Evolutionary conservation across 768 basidiomycete species (phyloP), one percentile per base, ranked within the genome.

Genomic region (Suillus hirtellus): DNA sequence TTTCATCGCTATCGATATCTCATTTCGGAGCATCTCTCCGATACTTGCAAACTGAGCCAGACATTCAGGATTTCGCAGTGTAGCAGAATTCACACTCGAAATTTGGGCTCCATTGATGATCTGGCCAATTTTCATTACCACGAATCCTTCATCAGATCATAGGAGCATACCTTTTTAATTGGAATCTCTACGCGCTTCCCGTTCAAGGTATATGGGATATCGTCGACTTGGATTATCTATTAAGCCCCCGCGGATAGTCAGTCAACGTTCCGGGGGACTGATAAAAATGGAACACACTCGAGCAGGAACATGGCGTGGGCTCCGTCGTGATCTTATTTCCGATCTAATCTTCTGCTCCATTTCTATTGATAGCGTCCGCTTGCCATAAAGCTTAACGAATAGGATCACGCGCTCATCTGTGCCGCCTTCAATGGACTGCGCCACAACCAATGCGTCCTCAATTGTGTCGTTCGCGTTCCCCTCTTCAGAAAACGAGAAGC

Each of bases 181-280:
- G 88, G 81, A 10, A 92, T 89, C 73, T 93, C 91, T 53, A 93
- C 90, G 49, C 88, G 84, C 71, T 93, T 94, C 42, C 88, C 88
- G 66, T 92, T 93, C 64, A 93, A 75, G 24, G 92, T 94, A 71
- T 92, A 89, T 4, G 90, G 90, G 17, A 93, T 82, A 73, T 92
- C 89, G 10, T 74, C 66, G 17, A 86, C 86, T 73, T 89, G 87
- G 31, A 92, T 79, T 64, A 92, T 86, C 89, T 90, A 69, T 60
- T 66, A 62, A 66, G 63, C 37, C 53, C 64, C 65, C 27, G 40
- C 56, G 56, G 40, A 44, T 60, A 67, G 31, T 61, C 42, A 60
- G 62, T 9, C 64, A 69, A 69, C 72, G 65, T 72, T 65, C 61
- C 64, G 54, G 65, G 65, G 69, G 59, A 42, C 27, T 63, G 46